A percentile compares a stretch with the other conserved stretches of the same genome.
Evolutionary conservation across 495 filamentous ascomycete genomes (phyloP).

Genomic region (Durotheca rogersii): DNA sequence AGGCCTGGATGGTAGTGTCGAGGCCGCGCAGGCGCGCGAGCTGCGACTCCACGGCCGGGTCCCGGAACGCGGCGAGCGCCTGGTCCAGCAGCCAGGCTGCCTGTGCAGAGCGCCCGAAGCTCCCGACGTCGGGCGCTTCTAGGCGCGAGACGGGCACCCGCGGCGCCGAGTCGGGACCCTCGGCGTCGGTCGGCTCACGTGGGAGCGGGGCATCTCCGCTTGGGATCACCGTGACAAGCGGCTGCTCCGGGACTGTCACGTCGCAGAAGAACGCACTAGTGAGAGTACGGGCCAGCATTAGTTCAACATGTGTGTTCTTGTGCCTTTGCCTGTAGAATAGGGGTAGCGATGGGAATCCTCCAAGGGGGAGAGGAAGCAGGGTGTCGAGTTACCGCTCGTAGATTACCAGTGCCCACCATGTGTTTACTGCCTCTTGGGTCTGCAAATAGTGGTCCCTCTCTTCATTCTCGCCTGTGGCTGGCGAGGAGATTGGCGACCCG

Average conservation of each 20-base stretch:
- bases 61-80: slow-evolving; percentile 9
- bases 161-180: background rate
- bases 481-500: no score
- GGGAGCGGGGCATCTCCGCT: slow-evolving; percentile 6
- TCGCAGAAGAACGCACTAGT: slow-evolving; percentile 14
- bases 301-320: background rate
- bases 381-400: slow-evolving; percentile 32
- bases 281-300: background rate
- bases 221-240: slow-evolving; percentile 16
- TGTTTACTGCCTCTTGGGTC: slow-evolving; percentile 35
- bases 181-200: slow-evolving; percentile 1
- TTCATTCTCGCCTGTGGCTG: background rate
- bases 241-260: slow-evolving; percentile 12
- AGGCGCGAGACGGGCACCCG: slow-evolving; percentile 14
- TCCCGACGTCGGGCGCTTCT: slow-evolving; percentile 21
- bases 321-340: no score
- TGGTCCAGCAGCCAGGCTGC: slow-evolving; percentile 37
- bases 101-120: slow-evolving; percentile 37
- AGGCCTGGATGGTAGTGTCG: background rate
- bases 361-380: slow-evolving; percentile 5
- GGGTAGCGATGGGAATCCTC: no score
- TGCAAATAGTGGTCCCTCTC: slow-evolving; percentile 16
- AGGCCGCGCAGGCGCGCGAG: background rate
- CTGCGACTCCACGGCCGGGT: slow-evolving; percentile 21
- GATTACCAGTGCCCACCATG: slow-evolving; percentile 41